Evolutionary conservation across 345 rosid species (phyloP), one percentile per base, ranked within the genome.

Genomic region (Eucalyptus cladocalyx): DNA sequence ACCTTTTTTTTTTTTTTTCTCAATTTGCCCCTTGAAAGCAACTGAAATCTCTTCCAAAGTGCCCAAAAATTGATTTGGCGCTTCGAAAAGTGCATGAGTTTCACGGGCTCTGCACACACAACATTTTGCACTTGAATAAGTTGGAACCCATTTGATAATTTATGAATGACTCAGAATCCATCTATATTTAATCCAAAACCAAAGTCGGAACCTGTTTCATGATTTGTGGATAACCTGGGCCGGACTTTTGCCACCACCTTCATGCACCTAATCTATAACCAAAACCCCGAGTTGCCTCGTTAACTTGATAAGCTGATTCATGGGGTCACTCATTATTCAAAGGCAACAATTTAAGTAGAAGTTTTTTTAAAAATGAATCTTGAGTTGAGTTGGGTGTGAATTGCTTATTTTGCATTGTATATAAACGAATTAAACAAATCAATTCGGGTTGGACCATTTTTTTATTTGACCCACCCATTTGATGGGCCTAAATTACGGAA

Each of bases 181-280:
- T 62, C 17, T 0, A 28, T 62, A 62, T 62, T 0, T 1, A 13
- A 30, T 30, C 17, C 32, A 62, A 62, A 62, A 62, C 18, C 4
- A 62, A 62, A 62, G 69, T 6, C 4, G 0, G 32, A 62, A 4
- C 8, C 8, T 13, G 1, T 62, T 62, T 62, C 32, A 28, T 62
- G 34, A 13, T 13, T 60, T 28, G 32, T 30, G 8, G 32, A 62
- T 62, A 1, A 30, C 34, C 8, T 0, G 0, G 34, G 0, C 69
- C 3, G 17, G 17, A 62, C 34, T 62, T 28, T 62, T 14, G 32
- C 69, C 69, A 62, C 32, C 69, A 28, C 69, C 15, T 62, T 28
- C 32, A 28, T 0, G 0, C 17, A 0, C 67, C 16, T 4, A 0
- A 0, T 62, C 32, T 13, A 62, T 28, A 62, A 62, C 0, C 69